These are phyloP conservation scores for Aquilaria sinensis DNA, from an alignment of 345 rosid genomes.

Conservation along the genomic window DNA sequence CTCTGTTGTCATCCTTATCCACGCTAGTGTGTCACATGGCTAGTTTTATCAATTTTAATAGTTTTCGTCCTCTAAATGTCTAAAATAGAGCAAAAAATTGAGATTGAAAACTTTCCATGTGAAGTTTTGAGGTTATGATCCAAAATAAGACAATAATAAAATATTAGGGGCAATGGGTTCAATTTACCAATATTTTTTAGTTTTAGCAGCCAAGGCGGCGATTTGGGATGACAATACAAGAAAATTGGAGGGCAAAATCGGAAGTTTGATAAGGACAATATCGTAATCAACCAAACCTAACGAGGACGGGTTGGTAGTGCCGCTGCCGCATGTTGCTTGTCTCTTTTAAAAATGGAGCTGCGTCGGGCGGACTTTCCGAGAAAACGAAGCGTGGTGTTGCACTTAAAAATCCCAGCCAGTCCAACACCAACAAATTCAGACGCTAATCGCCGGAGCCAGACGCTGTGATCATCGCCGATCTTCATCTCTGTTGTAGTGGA, in stretches of 20 bases:
- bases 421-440: not conserved
- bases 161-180: too few species aligned
- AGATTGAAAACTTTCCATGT: too few species aligned
- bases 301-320: constrained; percentile 24
- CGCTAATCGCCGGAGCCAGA: not conserved
- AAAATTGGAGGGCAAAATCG: not conserved
- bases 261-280: not conserved
- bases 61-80: too few species aligned
- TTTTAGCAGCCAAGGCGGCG: not conserved
- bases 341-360: constrained; percentile 8
- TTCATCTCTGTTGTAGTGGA: constrained; percentile 2
- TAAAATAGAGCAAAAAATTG: too few species aligned
- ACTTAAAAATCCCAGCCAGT: constrained; percentile 6
- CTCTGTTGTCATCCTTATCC: too few species aligned
- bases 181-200: too few species aligned
- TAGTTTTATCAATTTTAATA: too few species aligned
- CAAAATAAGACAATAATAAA: too few species aligned
- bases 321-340: constrained; percentile 35
- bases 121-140: too few species aligned
- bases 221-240: not conserved
- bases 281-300: not conserved
- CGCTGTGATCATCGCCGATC: not conserved
- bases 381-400: not conserved
- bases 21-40: too few species aligned
- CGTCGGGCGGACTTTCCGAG: constrained; percentile 4